Evolutionary conservation across 192 early-diverging fungal genomes (phyloP).

Genomic region (Cetraspora pellucida): DNA sequence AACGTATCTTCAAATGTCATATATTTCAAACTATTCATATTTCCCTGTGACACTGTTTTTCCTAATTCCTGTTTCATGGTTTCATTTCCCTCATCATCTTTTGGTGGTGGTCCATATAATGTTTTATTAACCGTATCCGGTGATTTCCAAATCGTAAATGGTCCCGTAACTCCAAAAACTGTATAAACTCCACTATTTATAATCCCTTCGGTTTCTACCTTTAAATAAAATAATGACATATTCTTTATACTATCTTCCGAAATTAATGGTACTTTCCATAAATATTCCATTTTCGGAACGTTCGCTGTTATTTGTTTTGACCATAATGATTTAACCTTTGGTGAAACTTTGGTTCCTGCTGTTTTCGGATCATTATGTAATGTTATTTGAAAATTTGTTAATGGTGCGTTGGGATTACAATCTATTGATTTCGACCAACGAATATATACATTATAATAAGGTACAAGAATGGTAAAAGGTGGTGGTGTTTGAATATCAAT

Average conservation of each 20-base stretch:
- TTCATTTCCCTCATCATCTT: too few relatives aligned
- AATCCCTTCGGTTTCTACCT: background rate
- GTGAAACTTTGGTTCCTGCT: background rate
- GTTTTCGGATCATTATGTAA: constrained; percentile 1
- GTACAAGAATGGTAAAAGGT: background rate
- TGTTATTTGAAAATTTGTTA: background rate
- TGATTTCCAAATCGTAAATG: background rate
- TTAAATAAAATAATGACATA: constrained; percentile 1
- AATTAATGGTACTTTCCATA: constrained; percentile 15
- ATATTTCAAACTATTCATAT: too few relatives aligned
- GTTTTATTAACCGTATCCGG: background rate
- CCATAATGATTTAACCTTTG: background rate
- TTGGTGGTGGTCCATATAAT: too few relatives aligned
- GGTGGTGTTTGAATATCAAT: background rate
- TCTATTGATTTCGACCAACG: background rate
- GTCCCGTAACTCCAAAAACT: background rate
- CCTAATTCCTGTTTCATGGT: too few relatives aligned
- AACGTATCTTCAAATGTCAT: too few relatives aligned
- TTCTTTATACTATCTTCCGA: background rate
- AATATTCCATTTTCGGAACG: background rate
- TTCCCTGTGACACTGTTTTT: too few relatives aligned
- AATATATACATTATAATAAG: constrained; percentile 10
- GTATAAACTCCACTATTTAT: constrained; percentile 19
- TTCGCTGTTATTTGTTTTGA: background rate
- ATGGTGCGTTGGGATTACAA: background rate